A percentile compares a stretch with the other conserved stretches of the same genome.
phyloP scores from a whole-genome alignment of 108 stramenopile genomes.

The Conticribra guillardii region DNA sequence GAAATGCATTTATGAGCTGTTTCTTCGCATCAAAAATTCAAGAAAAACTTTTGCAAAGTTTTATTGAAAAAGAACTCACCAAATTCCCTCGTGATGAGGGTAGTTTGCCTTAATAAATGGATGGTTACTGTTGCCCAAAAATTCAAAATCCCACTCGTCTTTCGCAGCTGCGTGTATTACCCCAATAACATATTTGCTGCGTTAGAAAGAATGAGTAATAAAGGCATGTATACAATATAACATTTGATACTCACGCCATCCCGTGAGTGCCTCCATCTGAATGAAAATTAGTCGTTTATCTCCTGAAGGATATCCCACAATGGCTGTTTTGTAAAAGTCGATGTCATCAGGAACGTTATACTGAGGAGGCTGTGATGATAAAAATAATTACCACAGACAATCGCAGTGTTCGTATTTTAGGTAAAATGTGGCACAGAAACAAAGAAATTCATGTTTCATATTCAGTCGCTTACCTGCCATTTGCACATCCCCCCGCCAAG shows the following conservation, averaged over 20 bases:
- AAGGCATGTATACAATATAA: background rate
- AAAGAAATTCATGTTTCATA: background rate
- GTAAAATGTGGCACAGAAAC: background rate
- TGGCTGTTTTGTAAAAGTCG: constrained; percentile 45
- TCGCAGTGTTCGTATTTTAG: background rate
- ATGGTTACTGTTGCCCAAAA: constrained; percentile 34
- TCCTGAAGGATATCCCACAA: constrained; percentile 48
- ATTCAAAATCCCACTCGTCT: constrained; percentile 51
- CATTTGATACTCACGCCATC: constrained; percentile 22
- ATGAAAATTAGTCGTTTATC: constrained; percentile 51
- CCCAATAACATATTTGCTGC: background rate
- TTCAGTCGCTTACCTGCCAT: constrained; percentile 25
- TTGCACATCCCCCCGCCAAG: constrained; percentile 31
- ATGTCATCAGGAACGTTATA: constrained; percentile 28
- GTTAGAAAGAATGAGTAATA: background rate
- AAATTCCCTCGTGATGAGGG: constrained; percentile 53
- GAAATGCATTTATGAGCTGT: background rate
- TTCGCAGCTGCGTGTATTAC: constrained; percentile 1
- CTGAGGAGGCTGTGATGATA: constrained; percentile 10
- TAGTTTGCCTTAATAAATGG: constrained; percentile 58
- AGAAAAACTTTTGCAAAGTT: no score
- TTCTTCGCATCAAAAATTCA: no score
- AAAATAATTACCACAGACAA: background rate
- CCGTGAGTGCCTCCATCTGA: constrained; percentile 57
- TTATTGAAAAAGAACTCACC: constrained; percentile 1